Evolutionary conservation across 345 rosid species (phyloP), one percentile per base, ranked within the genome.

Genomic region (Eucalyptus curtisii): DNA sequence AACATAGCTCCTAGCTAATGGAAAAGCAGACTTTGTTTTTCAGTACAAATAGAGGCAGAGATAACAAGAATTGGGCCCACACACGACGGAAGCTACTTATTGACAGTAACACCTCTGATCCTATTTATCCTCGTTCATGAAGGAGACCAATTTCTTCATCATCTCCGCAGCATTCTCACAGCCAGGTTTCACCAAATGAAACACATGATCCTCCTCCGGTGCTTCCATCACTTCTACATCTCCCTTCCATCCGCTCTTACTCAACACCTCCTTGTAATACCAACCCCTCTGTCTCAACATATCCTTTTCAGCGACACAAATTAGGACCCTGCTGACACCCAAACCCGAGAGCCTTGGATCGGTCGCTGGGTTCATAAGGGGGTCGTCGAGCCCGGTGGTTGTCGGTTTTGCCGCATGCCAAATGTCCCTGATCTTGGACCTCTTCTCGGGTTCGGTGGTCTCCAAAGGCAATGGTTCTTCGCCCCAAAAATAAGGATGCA

Each of bases 401-500:
- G 64, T 88, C 7, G 96, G 95, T 20, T 84, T 86, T 27, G 90
- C 89, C 13, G 87, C 89, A 2, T 19, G 33, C 93, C 94, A 91
- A 7, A 50, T 42, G 66, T 19, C 24, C n/a, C 33, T 76, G 16
- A 71, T 15, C 53, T 4, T 4, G 66, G 88, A 68, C 45, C 80
- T 5, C 37, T 1, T 76, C 79, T 53, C 86, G 45, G 88, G 76
- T 30, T 86, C 79, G 12, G 76, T 50, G 24, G 88, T 5, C 86
- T 91, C 85, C 6, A 24, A 89, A n/a, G 86, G 89, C 16, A 31
- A 52, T 25, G 87, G 47, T 16, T 91, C 90, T 19, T 80, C 90
- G n/a, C 91, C 89, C 86, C 93, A 89, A n/a, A 92, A 92, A 66
- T 31, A 91, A 24, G 95, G 92, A 42, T 93, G 93, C 24, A 92